Evolutionary conservation across 192 early-diverging fungal genomes (phyloP), one percentile per base, ranked within the genome.

Genomic region (Mortierella alpina): DNA sequence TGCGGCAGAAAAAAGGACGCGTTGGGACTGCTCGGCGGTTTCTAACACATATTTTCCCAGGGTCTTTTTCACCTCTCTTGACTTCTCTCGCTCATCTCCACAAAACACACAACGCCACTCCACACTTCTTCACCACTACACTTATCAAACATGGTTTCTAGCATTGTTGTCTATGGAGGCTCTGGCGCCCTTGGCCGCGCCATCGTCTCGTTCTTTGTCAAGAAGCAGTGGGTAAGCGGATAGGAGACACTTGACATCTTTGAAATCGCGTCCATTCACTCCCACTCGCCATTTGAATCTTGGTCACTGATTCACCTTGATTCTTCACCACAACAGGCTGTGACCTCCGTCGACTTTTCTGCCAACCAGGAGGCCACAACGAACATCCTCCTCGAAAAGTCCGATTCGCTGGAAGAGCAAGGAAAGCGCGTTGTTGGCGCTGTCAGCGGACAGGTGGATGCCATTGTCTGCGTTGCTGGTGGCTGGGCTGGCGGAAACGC

Each of bases 401-500:
- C 59, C 18, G 71, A 84, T 42, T 68, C 76, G 14, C 83, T 96
- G 45, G 71, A 87, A 45, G 84, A 83, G n/a, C 91, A 94, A 52
- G 92, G 92, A 15, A 68, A 87, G 10, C 79, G 88, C 20, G 90
- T 93, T 13, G 40, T 85, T 9, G 56, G 75, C n/a, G 69, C 84
- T n/a, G 59, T 90, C 6, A 60, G 58, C 15, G 67, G 83, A 61
- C 93, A 95, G 70, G 82, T 93, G 11, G 92, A 93, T 63, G 96
- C 94, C 3, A 87, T 99, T 55, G 73, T 99, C 40, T 97, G 95
- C 73, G 96, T 95, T 14, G 97, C 97, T 46, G 97, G 97, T 59
- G 97, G 97, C 7, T 99, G 96, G 95, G 93, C 92, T 53, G 96
- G 96, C 44, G 97, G 97, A 15, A 95, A 94, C 70, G 90, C 94